Percentiles rank a stretch among this genome's conserved stretches.
These are phyloP conservation scores for Sugiyamaella japonica DNA, from an alignment of 1,139 yeast genomes.

Conservation along the genomic window DNA sequence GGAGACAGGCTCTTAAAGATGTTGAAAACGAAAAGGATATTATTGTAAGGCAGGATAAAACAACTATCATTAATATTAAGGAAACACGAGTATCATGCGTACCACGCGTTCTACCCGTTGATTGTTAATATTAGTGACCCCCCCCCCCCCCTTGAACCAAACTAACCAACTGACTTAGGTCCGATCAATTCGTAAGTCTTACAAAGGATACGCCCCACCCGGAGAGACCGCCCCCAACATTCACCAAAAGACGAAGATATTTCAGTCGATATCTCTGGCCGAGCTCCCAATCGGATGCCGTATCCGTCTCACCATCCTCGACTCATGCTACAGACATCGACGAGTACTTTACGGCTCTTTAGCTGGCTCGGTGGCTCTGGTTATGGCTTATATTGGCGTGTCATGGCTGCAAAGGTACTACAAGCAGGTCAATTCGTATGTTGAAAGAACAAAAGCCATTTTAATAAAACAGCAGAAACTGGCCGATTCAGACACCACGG, in stretches of 20 bases:
- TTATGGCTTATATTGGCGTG: slow-evolving; percentile 15
- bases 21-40: slow-evolving; percentile 73
- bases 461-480: slow-evolving; percentile 42
- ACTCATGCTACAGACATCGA: slow-evolving; percentile 38
- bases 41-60: slow-evolving; percentile 74
- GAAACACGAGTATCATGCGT: not conserved
- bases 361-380: slow-evolving; percentile 13
- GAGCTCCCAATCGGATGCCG: slow-evolving; percentile 40
- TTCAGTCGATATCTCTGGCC: slow-evolving; percentile 41
- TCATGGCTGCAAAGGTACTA: slow-evolving; percentile 20
- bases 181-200: slow-evolving; percentile 30
- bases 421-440: slow-evolving; percentile 33
- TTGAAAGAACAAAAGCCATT: slow-evolving; percentile 35
- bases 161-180: slow-evolving; percentile 21
- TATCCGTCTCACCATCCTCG: slow-evolving; percentile 31
- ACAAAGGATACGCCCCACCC: slow-evolving; percentile 27
- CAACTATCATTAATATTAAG: not conserved
- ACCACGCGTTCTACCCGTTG: not conserved
- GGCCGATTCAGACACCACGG: slow-evolving; percentile 40
- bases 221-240: slow-evolving; percentile 28
- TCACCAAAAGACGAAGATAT: slow-evolving; percentile 31
- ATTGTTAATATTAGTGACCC: not conserved
- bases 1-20: slow-evolving; percentile 66
- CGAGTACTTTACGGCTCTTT: slow-evolving; percentile 28
- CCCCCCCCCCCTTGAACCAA: slow-evolving; percentile 6